These are phyloP conservation scores for Aegilops speltoides DNA, from an alignment of 176 grass and related monocot species.

Conservation along the genomic window DNA sequence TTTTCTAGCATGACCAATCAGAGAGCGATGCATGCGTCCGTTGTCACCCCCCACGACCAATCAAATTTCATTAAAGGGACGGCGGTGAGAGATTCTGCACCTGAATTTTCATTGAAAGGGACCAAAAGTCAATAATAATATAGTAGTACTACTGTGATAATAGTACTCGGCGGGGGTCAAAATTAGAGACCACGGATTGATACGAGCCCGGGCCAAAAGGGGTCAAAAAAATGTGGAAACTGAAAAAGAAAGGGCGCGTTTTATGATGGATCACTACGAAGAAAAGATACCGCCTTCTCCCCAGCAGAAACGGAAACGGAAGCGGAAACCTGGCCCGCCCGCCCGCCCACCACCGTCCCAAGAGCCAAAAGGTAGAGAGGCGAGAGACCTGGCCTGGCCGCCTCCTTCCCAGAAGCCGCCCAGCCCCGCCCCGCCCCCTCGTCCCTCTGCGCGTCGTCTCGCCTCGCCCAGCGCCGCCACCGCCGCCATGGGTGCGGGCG, in stretches of 20 bases:
- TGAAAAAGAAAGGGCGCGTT: no score
- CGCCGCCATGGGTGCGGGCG: not conserved
- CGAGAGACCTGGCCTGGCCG: not conserved
- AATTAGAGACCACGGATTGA: not conserved
- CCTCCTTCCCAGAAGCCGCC: slow-evolving; percentile 11
- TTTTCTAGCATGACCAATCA: no score
- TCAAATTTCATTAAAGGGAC: no score
- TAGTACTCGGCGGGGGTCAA: not conserved
- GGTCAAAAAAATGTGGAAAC: no score
- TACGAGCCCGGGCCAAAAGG: no score
- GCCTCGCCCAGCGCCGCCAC: not conserved
- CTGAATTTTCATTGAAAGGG: no score
- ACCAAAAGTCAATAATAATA: no score
- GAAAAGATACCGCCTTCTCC: not conserved
- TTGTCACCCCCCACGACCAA: no score
- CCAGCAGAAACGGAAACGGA: not conserved
- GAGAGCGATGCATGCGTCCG: no score
- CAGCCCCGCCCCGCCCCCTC: not conserved
- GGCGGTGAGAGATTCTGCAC: no score
- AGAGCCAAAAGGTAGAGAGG: slow-evolving; percentile 11
- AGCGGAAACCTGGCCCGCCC: not conserved
- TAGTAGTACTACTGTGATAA: no score
- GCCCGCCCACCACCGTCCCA: not conserved
- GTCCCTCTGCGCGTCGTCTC: not conserved
- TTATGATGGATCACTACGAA: no score